These are phyloP conservation scores for Suillus weaverae DNA, from an alignment of 768 basidiomycete genomes.

Conservation along the genomic window DNA sequence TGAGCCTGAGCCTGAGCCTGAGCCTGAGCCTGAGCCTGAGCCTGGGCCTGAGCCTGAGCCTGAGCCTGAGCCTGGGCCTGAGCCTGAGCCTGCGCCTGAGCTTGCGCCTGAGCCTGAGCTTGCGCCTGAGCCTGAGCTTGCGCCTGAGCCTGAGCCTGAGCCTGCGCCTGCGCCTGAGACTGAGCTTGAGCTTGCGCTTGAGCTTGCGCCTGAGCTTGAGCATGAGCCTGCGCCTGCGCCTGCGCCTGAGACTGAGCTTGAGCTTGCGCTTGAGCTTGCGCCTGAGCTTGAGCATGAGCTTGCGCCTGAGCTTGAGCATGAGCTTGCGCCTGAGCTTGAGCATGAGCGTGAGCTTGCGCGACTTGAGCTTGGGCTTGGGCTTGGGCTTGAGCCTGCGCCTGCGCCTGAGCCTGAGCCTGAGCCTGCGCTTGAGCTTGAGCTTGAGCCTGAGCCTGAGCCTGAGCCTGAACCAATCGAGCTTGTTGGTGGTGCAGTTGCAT, in stretches of 20 bases:
- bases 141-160: slow-evolving; percentile 34
- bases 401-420: slow-evolving; percentile 5
- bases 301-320: slow-evolving; percentile 16
- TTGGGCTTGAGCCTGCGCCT: slow-evolving; percentile 7
- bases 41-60: slow-evolving; percentile 17
- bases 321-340: slow-evolving; percentile 13
- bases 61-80: slow-evolving; percentile 10
- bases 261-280: slow-evolving; percentile 10
- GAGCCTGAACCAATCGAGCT: slow-evolving; percentile 18
- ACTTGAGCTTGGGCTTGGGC: slow-evolving; percentile 25
- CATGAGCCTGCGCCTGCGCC: slow-evolving; percentile 11
- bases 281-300: neutral
- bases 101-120: slow-evolving; percentile 20
- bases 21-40: slow-evolving; percentile 13
- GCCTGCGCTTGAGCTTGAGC: slow-evolving; percentile 13
- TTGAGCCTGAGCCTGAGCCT: slow-evolving; percentile 16
- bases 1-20: slow-evolving; percentile 1
- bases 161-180: slow-evolving; percentile 46
- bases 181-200: slow-evolving; percentile 26
- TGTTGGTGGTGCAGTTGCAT: slow-evolving; percentile 7
- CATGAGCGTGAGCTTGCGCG: slow-evolving; percentile 11
- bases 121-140: slow-evolving; percentile 22
- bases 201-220: no score
- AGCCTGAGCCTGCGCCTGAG: slow-evolving; percentile 2
- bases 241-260: slow-evolving; percentile 16